Conservation (phyloP, 257 asterid species). For the Petrea volubilis region DNA sequence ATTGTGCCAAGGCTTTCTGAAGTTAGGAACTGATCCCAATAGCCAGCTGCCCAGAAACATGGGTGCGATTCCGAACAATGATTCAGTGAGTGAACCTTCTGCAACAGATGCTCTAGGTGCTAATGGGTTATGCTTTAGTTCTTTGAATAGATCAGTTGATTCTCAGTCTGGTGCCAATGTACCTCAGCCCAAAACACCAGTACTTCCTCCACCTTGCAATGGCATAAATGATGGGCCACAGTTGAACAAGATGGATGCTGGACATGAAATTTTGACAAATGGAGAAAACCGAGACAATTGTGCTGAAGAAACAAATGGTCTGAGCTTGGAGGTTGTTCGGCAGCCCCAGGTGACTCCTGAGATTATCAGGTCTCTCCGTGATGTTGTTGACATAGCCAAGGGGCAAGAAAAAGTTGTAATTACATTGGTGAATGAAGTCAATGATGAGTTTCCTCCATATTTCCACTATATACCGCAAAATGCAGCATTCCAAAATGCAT, state of each 20-base stretch:
- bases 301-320: conserved; percentile 34
- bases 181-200: conserved; percentile 28
- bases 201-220: conserved; percentile 34
- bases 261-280: conserved; percentile 26
- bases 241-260: conserved; percentile 30
- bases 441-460: conserved; percentile 57
- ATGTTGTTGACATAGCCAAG: conserved; percentile 70
- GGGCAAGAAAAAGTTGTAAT: conserved; percentile 76
- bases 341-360: conserved; percentile 39
- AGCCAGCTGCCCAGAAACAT: conserved; percentile 11
- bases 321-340: conserved; percentile 39
- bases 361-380: conserved; percentile 32
- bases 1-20: conserved; percentile 50
- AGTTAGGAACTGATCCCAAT: conserved; percentile 42
- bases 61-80: conserved; percentile 12
- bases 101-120: conserved; percentile 17
- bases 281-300: conserved; percentile 32
- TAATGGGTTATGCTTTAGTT: conserved; percentile 14
- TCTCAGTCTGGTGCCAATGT: conserved; percentile 28
- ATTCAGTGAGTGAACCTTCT: conserved; percentile 8
- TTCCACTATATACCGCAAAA: conserved; percentile 80
- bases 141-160: conserved; percentile 29
- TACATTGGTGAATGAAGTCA: conserved; percentile 67
- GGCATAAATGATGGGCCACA: conserved; percentile 31
- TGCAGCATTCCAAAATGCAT: conserved; percentile 71